These are phyloP conservation scores for Kazachstania sp. DNA, from an alignment of 1,139 yeast genomes.

Conservation along the genomic window DNA sequence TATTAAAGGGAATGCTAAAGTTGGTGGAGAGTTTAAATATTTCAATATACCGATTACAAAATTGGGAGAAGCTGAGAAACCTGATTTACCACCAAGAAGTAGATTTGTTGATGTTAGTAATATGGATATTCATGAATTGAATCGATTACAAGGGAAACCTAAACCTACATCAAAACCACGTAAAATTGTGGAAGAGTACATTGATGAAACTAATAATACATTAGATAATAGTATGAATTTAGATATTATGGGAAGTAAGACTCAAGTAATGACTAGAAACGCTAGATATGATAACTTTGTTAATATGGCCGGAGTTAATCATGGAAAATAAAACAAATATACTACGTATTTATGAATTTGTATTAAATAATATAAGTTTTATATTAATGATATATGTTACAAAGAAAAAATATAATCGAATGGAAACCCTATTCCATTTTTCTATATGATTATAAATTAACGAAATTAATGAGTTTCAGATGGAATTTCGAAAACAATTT, in stretches of 20 bases:
- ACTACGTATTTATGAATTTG: not conserved
- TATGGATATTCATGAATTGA: not conserved
- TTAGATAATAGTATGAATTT: conserved; percentile 2
- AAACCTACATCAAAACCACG: not conserved
- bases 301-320: conserved; percentile 11
- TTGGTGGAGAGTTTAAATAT: conserved; percentile 18
- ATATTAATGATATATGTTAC: conserved; percentile 1
- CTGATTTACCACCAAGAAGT: conserved; percentile 2
- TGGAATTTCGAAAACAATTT: conserved; percentile 97
- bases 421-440: not conserved
- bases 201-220: not conserved
- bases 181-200: not conserved
- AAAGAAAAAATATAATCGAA: conserved; percentile 1
- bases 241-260: conserved; percentile 5
- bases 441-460: conserved; percentile 31
- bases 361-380: not conserved
- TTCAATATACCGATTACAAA: conserved; percentile 22
- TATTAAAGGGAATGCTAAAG: conserved; percentile 2
- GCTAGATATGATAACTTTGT: conserved; percentile 17
- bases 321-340: not conserved
- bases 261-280: conserved; percentile 3
- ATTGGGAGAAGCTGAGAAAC: conserved; percentile 8
- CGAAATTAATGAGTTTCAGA: conserved; percentile 56
- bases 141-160: not conserved
- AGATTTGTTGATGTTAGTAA: not conserved